Evolutionary conservation across 805 yeast species (phyloP).

Genomic region (Saccharomycopsis selenospora): DNA sequence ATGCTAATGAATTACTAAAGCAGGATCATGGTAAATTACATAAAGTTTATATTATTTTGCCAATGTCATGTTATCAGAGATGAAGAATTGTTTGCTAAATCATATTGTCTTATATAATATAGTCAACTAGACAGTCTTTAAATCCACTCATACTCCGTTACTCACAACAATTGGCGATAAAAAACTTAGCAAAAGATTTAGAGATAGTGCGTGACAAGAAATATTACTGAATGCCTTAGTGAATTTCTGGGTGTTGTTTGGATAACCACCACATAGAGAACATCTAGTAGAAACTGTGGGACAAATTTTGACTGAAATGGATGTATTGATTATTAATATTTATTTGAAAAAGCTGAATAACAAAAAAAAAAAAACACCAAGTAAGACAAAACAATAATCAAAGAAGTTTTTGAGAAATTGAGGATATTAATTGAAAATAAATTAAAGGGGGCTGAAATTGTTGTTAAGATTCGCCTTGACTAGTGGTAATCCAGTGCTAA

Average conservation of each 20-base stretch:
- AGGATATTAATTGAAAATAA: not conserved
- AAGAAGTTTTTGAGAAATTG: not conserved
- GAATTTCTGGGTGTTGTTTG: slow-evolving; percentile 83
- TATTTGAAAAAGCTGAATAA: slow-evolving; percentile 35
- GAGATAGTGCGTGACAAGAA: slow-evolving; percentile 61
- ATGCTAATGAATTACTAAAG: slow-evolving; percentile 46
- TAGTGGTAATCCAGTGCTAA: slow-evolving; percentile 64
- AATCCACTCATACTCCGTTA: slow-evolving; percentile 83
- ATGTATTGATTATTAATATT: slow-evolving; percentile 42
- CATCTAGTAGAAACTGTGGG: slow-evolving; percentile 42
- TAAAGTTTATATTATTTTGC: slow-evolving; percentile 78
- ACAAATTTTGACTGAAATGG: slow-evolving; percentile 42
- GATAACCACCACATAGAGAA: slow-evolving; percentile 81
- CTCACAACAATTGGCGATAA: slow-evolving; percentile 65
- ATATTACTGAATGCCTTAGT: slow-evolving; percentile 79
- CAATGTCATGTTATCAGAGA: slow-evolving; percentile 96
- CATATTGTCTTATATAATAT: slow-evolving; percentile 83
- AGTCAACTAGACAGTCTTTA: slow-evolving; percentile 78
- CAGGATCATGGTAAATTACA: slow-evolving; percentile 65
- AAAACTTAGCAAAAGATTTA: slow-evolving; percentile 79
- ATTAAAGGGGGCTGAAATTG: slow-evolving; percentile 18
- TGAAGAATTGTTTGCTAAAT: slow-evolving; percentile 96
- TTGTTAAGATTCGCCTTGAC: slow-evolving; percentile 57
- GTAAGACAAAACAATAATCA: not conserved
- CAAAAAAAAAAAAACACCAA: slow-evolving; percentile 15